phyloP scores from a whole-genome alignment of 2,329 filamentous ascomycete species.

The Epichloe glyceriae region DNA sequence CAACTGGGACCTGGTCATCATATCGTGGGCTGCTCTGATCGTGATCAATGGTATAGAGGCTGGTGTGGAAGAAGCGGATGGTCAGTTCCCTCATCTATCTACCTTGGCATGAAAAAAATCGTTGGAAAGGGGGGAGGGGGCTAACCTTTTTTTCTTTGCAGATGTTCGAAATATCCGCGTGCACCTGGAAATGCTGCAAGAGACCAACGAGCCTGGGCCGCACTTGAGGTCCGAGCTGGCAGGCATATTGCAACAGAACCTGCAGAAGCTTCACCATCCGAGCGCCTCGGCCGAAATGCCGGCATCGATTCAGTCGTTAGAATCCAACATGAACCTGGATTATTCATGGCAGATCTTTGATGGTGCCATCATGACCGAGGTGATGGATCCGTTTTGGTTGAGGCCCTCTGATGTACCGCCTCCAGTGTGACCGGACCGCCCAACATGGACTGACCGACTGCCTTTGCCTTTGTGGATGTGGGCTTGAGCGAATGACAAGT shows the following conservation, averaged over 20 bases:
- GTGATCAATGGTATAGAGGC: constrained; percentile 28
- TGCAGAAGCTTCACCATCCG: constrained; percentile 14
- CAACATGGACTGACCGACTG: neutral
- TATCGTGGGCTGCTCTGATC: constrained; percentile 31
- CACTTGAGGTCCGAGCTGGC: constrained; percentile 10
- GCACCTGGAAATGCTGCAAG: constrained; percentile 16
- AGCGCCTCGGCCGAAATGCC: neutral
- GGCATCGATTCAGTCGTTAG: constrained; percentile 5
- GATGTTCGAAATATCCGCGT: constrained; percentile 17
- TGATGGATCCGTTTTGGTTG: constrained; percentile 3
- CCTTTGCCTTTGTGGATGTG: no score
- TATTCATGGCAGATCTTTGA: constrained; percentile 12
- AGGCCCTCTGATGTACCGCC: neutral
- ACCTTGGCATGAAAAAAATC: no score
- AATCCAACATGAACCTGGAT: constrained; percentile 7
- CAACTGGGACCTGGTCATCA: constrained; percentile 31
- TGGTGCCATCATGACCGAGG: constrained; percentile 5
- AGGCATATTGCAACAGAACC: constrained; percentile 12
- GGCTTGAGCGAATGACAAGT: no score
- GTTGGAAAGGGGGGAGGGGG: no score
- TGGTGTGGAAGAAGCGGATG: constrained; percentile 24
- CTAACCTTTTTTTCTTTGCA: neutral
- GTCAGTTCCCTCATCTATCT: constrained; percentile 11
- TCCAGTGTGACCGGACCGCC: neutral
- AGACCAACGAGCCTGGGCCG: constrained; percentile 16